Evolutionary conservation across 192 early-diverging fungal genomes (phyloP).

Genomic region (Coemansia sp.): DNA sequence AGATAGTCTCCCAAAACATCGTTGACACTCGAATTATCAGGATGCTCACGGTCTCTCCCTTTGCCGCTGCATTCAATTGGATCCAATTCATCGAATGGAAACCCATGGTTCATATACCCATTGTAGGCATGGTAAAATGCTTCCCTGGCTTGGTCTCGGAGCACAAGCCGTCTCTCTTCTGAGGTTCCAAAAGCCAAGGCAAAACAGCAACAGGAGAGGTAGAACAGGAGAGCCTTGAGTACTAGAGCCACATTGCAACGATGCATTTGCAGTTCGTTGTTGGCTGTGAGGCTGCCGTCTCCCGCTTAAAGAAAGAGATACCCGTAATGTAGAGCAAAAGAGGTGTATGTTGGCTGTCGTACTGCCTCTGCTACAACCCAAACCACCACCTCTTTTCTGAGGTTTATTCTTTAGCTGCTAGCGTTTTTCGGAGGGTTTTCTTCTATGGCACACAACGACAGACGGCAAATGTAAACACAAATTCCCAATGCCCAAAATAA

Average conservation of each 20-base stretch:
- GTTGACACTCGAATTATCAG: slow-evolving; percentile 62
- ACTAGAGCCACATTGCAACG: not conserved
- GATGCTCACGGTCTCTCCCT: slow-evolving; percentile 65
- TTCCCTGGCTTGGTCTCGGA: slow-evolving; percentile 30
- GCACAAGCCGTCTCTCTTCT: slow-evolving; percentile 24
- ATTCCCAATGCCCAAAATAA: not conserved
- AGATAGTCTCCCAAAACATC: slow-evolving; percentile 96
- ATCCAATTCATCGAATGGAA: slow-evolving; percentile 89
- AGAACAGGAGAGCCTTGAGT: not conserved
- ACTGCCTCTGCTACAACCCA: too few relatives aligned
- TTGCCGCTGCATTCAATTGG: slow-evolving; percentile 80
- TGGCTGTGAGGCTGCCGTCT: not conserved
- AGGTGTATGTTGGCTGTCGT: too few relatives aligned
- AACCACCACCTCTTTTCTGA: not conserved
- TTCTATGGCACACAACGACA: too few relatives aligned
- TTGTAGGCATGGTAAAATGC: slow-evolving; percentile 78
- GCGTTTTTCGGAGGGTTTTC: too few relatives aligned
- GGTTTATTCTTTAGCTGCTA: not conserved
- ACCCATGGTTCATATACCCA: slow-evolving; percentile 81
- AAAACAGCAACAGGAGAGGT: not conserved
- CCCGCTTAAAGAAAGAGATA: not conserved
- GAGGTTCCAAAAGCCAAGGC: slow-evolving; percentile 37
- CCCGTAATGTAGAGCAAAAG: too few relatives aligned
- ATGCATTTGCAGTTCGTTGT: not conserved
- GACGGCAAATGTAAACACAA: not conserved